These are phyloP conservation scores for Cinnamomum chago DNA, from an alignment of 164 flowering plant genomes.

Conservation along the genomic window DNA sequence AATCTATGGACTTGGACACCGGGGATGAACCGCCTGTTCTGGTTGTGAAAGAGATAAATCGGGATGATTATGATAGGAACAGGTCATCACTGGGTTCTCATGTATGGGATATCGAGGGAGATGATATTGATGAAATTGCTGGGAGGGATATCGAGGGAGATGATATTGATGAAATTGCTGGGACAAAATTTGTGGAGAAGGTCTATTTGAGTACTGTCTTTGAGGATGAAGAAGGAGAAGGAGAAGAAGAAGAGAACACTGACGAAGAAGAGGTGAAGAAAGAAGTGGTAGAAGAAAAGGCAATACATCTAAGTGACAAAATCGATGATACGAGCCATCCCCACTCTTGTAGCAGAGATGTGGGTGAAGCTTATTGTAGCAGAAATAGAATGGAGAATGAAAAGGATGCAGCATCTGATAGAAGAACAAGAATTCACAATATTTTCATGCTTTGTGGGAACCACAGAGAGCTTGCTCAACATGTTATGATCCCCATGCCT, in stretches of 20 bases:
- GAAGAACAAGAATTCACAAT: constrained; percentile 68
- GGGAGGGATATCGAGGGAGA: constrained; percentile 19
- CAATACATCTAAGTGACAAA: constrained; percentile 23
- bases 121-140: constrained; percentile 18
- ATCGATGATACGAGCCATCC: constrained; percentile 11
- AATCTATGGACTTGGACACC: constrained; percentile 86
- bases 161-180: constrained; percentile 20
- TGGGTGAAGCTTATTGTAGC: constrained; percentile 6
- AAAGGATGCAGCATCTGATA: constrained; percentile 44
- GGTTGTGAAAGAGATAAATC: constrained; percentile 31
- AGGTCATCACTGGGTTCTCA: neutral
- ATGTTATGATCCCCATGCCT: constrained; percentile 29
- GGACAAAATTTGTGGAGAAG: constrained; percentile 34
- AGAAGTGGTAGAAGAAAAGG: constrained; percentile 67
- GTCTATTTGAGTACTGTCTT: constrained; percentile 74
- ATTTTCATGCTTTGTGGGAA: constrained; percentile 93
- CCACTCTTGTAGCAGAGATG: constrained; percentile 14
- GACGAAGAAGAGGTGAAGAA: constrained; percentile 75
- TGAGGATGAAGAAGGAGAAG: constrained; percentile 48
- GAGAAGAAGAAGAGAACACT: constrained; percentile 38
- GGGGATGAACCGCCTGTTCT: constrained; percentile 36
- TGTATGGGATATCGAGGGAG: constrained; percentile 17
- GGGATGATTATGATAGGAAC: neutral
- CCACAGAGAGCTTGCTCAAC: constrained; percentile 75
- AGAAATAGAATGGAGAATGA: constrained; percentile 13